Percentiles rank a stretch among this genome's conserved stretches.
These are phyloP conservation scores for Phytophthora quininea DNA, from an alignment of 352 stramenopile species.

Conservation along the genomic window DNA sequence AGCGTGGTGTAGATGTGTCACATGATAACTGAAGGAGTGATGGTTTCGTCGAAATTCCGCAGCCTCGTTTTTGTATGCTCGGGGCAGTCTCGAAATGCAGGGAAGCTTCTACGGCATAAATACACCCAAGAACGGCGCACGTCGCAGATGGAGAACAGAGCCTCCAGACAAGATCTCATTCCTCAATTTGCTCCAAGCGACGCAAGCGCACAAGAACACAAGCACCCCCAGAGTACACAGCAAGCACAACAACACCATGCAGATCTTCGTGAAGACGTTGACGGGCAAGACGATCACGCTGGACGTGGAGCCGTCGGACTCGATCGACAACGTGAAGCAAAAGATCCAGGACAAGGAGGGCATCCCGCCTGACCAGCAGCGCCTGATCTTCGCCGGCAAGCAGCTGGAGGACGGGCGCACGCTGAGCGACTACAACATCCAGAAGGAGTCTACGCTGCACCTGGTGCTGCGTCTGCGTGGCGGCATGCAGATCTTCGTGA, in stretches of 20 bases:
- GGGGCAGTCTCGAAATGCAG: not conserved
- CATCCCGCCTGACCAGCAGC: not conserved
- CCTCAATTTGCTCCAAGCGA: conserved; percentile 10
- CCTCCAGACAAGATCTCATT: conserved; percentile 8
- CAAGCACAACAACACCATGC: conserved; percentile 25
- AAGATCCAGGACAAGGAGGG: not conserved
- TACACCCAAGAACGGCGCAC: not conserved
- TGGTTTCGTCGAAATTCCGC: not conserved
- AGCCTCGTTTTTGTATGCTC: not conserved
- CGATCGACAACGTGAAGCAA: conserved; percentile 2
- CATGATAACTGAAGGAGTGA: not conserved
- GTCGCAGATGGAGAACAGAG: not conserved
- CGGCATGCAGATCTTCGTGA: conserved; percentile 79
- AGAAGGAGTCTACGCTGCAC: conserved; percentile 96
- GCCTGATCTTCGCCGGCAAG: conserved; percentile 31
- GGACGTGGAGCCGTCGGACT: conserved; percentile 1
- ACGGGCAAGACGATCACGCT: conserved; percentile 2
- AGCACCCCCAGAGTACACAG: not conserved
- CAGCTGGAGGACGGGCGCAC: conserved; percentile 91
- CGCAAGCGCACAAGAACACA: not conserved
- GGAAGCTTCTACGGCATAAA: not conserved
- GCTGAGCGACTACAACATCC: conserved; percentile 93
- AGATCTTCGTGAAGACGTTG: conserved; percentile 1
- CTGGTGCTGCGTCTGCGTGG: conserved; percentile 93
- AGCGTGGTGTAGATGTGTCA: not conserved